Conservation (phyloP, 345 rosid species). For the Eucalyptus paniculata region DNA sequence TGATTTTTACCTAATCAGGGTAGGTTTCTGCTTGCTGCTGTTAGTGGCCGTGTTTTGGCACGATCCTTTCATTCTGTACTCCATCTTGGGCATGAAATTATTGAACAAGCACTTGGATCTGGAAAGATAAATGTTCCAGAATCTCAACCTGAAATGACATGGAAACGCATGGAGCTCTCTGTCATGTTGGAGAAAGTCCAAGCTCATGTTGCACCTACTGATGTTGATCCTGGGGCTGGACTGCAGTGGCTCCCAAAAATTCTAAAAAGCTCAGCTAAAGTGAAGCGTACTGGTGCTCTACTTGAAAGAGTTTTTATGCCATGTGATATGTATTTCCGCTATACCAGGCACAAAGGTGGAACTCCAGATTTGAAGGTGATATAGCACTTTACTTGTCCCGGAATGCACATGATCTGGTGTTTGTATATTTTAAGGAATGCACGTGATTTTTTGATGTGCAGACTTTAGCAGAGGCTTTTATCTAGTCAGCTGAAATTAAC, state of each 20-base stretch:
- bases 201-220: conserved; percentile 99
- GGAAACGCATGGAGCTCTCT: conserved; percentile 82
- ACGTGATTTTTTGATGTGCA: background rate
- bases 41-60: conserved; percentile 93
- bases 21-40: conserved; percentile 95
- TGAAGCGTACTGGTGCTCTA: conserved; percentile 94
- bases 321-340: conserved; percentile 93
- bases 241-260: conserved; percentile 98
- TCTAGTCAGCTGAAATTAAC: background rate
- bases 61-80: conserved; percentile 84
- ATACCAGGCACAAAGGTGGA: conserved; percentile 97
- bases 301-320: conserved; percentile 99
- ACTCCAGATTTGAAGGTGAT: conserved; percentile 91
- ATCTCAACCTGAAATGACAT: conserved; percentile 81
- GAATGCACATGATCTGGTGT: background rate
- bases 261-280: conserved; percentile 75
- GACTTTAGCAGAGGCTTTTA: background rate
- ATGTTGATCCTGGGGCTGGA: conserved; percentile 99
- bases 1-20: conserved; percentile 42
- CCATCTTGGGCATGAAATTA: conserved; percentile 79
- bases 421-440: background rate
- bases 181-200: conserved; percentile 97
- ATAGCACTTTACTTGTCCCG: background rate
- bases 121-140: conserved; percentile 58
- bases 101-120: conserved; percentile 80